These are phyloP conservation scores for Naegleria lovaniensis DNA, from an alignment of 208 protist genomes.

Conservation along the genomic window DNA sequence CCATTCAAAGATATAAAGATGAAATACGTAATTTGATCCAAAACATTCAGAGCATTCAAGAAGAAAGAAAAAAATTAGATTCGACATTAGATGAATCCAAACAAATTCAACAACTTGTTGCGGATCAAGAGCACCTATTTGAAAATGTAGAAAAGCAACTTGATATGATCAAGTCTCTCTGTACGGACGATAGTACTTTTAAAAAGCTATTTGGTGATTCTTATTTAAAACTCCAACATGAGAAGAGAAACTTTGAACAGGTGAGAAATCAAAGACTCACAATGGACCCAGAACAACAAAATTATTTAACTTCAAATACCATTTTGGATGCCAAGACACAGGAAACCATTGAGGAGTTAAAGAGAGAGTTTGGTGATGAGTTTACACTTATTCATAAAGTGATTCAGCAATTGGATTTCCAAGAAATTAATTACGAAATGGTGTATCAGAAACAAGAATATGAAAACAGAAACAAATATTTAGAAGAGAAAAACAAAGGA, in stretches of 20 bases:
- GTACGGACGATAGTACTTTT: neutral
- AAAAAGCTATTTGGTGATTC: neutral
- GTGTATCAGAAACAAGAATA: neutral
- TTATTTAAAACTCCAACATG: neutral
- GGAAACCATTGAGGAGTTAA: neutral
- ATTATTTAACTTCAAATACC: neutral
- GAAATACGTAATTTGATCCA: neutral
- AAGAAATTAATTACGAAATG: conserved; percentile 5
- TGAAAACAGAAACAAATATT: neutral
- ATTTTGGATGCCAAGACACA: neutral
- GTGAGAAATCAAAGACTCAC: neutral
- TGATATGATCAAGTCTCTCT: neutral
- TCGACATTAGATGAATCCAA: neutral
- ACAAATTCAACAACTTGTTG: neutral
- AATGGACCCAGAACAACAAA: neutral
- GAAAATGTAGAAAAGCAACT: neutral
- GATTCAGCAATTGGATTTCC: neutral
- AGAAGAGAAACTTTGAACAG: neutral
- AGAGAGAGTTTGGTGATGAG: neutral
- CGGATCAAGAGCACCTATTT: neutral
- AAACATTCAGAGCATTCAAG: neutral
- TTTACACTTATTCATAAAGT: neutral
- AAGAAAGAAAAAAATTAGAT: conserved; percentile 13
- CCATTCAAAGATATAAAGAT: neutral
- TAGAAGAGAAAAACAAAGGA: neutral